Evolutionary conservation across 306 rosid genomes (phyloP), one percentile per base, ranked within the genome.

Genomic region (Ochetophila trinervis): DNA sequence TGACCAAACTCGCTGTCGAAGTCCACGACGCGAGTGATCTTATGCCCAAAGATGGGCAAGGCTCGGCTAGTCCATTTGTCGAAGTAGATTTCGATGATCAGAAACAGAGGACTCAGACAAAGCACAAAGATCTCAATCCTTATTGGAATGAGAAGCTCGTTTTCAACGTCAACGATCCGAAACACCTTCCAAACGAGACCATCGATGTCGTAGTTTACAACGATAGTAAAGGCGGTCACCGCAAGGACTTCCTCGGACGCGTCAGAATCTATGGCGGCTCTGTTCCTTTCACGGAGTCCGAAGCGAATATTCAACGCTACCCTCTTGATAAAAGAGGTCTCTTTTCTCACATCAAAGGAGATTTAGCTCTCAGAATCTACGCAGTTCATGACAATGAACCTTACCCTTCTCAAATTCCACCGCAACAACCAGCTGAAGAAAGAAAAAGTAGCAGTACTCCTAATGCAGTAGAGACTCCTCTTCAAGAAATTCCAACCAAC

Each of bases 291-390:
- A 84, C 95, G 11, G 87, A 89, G 62, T 77, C 90, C 12, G 82
- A 84, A 24, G 84, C 91, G 9, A 17, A 10, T 17, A 35, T 86
- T 17, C 88, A 80, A 67, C 85, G 91, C 23, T 94, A 75, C 84
- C 99, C 99, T 15, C 97, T 94, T 62, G 96, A 94, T 32, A 88
- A 86, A 74, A 74, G 93, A 19, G 83, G 80, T 15, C 34, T 88
- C 1, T 88, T 88, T 60, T 88, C 95, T 16, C 68, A 81, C 52
- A 71, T 86, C 74, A 82, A 76, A 49, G 99, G 99, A 17, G 97
- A 90, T 27, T 86, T 94, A 35, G 87, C 87, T 60, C 89, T 94
- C 45, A 79, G 78, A 74, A 72, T 84, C 53, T 86, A 81, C 55
- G 69, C 79, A 0, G 15, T 73, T 67, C 72, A 71, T 23, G 85